Conservation (phyloP, 805 yeast genomes). For the Hanseniaspora valbyensis region DNA sequence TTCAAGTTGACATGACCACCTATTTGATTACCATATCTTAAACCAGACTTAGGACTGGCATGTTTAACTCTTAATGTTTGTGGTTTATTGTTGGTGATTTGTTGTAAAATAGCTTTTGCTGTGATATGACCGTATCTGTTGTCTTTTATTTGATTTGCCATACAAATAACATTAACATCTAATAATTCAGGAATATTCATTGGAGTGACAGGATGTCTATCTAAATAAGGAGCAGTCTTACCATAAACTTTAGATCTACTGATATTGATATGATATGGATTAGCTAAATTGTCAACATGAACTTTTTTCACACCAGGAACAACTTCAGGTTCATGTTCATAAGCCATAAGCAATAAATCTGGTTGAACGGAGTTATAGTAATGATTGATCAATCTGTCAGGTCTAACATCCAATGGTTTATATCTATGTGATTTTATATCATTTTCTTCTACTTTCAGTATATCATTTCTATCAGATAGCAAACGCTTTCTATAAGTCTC, state of each 20-base stretch:
- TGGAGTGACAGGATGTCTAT: conserved; percentile 55
- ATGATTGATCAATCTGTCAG: conserved; percentile 70
- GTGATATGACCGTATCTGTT: conserved; percentile 64
- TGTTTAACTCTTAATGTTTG: conserved; percentile 58
- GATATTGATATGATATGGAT: conserved; percentile 85
- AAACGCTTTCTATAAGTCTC: conserved; percentile 63
- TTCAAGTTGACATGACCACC: conserved; percentile 73
- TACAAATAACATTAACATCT: conserved; percentile 64
- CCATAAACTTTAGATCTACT: conserved; percentile 68
- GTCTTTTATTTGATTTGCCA: conserved; percentile 58
- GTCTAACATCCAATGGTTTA: conserved; percentile 62
- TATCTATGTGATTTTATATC: conserved; percentile 73
- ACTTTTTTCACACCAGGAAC: conserved; percentile 50
- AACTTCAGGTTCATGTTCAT: conserved; percentile 51
- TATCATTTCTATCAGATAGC: conserved; percentile 65
- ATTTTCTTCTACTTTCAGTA: conserved; percentile 50
- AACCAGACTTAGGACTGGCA: conserved; percentile 74
- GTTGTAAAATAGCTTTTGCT: conserved; percentile 72
- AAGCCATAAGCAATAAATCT: conserved; percentile 68
- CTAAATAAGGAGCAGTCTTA: conserved; percentile 59
- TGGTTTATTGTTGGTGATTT: conserved; percentile 87
- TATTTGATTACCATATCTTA: conserved; percentile 78
- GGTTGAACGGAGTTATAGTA: conserved; percentile 61
- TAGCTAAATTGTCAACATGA: conserved; percentile 74
- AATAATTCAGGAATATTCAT: conserved; percentile 61